A percentile compares a stretch with the other conserved stretches of the same genome.
Evolutionary conservation across 768 basidiomycete genomes (phyloP).

Genomic region (Rhizopogon vesiculosus): DNA sequence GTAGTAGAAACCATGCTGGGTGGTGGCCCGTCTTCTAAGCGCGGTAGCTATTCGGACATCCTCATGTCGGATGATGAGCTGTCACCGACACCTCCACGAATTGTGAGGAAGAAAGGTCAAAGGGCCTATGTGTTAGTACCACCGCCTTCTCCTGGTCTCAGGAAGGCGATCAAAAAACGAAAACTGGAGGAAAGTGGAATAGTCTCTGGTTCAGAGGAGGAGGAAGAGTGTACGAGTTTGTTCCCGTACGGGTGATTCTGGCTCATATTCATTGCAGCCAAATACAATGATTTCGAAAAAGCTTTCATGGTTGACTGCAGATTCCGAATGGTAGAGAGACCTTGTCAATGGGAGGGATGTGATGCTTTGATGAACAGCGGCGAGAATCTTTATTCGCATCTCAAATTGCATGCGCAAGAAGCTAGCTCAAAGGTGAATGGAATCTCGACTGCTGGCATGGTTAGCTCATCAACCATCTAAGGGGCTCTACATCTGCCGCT

Average conservation of each 20-base stretch:
- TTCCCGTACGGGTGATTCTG: constrained; percentile 17
- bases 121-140: constrained; percentile 25
- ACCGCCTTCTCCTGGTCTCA: constrained; percentile 17
- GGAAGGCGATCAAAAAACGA: constrained; percentile 12
- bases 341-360: constrained; percentile 62
- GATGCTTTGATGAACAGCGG: constrained; percentile 49
- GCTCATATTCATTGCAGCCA: constrained; percentile 33
- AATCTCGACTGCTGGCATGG: constrained; percentile 6
- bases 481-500: constrained; percentile 44
- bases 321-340: constrained; percentile 39
- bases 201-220: constrained; percentile 13
- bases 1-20: constrained; percentile 3
- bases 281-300: constrained; percentile 32
- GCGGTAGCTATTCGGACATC: constrained; percentile 8
- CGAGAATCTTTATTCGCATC: constrained; percentile 45
- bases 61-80: constrained; percentile 8
- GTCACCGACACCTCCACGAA: neutral
- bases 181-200: constrained; percentile 8
- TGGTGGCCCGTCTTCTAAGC: constrained; percentile 15
- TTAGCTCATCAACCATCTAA: constrained; percentile 15
- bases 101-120: constrained; percentile 17
- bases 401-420: constrained; percentile 33
- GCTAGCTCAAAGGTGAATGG: constrained; percentile 23
- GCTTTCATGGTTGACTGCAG: constrained; percentile 44
- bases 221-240: constrained; percentile 27